Percentiles rank a stretch among this genome's conserved stretches.
Conservation (phyloP, 768 basidiomycete genomes). For the Podaxis sp. region DNA sequence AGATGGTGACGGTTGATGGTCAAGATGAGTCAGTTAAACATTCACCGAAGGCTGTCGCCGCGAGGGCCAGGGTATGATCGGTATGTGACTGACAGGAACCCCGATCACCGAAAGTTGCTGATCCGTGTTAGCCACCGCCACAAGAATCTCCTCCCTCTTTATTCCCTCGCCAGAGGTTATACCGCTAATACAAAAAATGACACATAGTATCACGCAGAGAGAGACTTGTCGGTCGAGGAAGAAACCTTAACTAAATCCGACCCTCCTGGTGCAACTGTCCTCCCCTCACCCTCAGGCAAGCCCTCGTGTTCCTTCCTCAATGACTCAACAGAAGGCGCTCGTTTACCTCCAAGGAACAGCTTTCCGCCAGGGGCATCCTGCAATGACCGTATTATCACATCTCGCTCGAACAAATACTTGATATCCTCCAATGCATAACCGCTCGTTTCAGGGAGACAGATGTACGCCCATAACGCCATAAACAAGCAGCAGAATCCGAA, state of each 20-base stretch:
- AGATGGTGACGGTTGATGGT: conserved; percentile 12
- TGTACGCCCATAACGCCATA: conserved; percentile 43
- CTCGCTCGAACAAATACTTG: conserved; percentile 41
- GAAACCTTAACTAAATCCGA: not conserved
- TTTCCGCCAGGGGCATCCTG: conserved; percentile 42
- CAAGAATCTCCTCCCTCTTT: not conserved
- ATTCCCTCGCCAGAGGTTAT: not conserved
- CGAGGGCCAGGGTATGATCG: not conserved
- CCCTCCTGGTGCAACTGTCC: not conserved
- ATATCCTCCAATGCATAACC: conserved; percentile 48
- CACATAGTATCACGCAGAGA: not conserved
- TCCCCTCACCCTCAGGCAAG: not conserved
- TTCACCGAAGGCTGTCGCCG: not conserved
- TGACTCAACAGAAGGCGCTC: conserved; percentile 26
- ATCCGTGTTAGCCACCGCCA: conserved; percentile 1
- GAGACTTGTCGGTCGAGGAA: not conserved
- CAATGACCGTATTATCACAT: conserved; percentile 34
- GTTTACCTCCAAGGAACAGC: conserved; percentile 30
- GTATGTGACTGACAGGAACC: not conserved
- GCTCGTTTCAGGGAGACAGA: conserved; percentile 47
- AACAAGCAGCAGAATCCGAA: conserved; percentile 42
- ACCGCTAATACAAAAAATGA: not conserved
- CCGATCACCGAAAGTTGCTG: not conserved
- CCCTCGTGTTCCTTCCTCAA: conserved; percentile 14
- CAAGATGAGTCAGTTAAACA: conserved; percentile 1